Evolutionary conservation across 352 stramenopile species (phyloP).

Genomic region (Saprolegnia diclina): DNA sequence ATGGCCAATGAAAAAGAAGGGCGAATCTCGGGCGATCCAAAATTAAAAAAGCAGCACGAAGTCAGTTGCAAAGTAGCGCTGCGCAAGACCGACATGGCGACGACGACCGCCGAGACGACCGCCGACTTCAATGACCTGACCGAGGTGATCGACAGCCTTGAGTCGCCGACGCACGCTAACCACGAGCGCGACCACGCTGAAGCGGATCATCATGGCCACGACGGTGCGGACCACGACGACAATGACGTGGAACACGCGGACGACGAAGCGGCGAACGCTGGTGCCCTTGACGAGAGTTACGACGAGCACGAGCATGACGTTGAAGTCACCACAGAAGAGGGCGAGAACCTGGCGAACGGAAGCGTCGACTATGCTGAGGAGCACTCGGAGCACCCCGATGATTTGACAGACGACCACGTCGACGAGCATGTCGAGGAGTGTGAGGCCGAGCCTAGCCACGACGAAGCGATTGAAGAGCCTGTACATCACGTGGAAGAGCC

Average conservation of each 20-base stretch:
- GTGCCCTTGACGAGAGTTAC: background rate
- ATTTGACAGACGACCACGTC: background rate
- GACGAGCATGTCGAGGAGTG: background rate
- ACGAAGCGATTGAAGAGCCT: background rate
- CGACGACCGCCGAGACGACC: background rate
- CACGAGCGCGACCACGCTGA: background rate
- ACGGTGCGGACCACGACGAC: no score
- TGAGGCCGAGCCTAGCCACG: background rate
- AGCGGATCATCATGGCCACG: no score
- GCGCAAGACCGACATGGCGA: background rate
- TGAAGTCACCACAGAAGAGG: background rate
- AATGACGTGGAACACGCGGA: no score
- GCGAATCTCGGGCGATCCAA: conserved; percentile 12
- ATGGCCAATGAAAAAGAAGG: conserved; percentile 8
- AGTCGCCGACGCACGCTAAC: background rate
- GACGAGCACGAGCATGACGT: background rate
- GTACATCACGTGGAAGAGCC: background rate
- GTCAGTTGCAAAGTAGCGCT: conserved; percentile 14
- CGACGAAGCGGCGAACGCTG: no score
- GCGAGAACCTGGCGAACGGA: background rate
- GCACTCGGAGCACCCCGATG: background rate
- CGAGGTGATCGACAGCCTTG: background rate
- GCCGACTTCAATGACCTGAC: background rate
- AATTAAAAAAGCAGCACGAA: conserved; percentile 9
- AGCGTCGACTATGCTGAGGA: background rate